These are phyloP conservation scores for Aspergillus pseudotamarii DNA, from an alignment of 2,329 filamentous ascomycete species.

Conservation along the genomic window DNA sequence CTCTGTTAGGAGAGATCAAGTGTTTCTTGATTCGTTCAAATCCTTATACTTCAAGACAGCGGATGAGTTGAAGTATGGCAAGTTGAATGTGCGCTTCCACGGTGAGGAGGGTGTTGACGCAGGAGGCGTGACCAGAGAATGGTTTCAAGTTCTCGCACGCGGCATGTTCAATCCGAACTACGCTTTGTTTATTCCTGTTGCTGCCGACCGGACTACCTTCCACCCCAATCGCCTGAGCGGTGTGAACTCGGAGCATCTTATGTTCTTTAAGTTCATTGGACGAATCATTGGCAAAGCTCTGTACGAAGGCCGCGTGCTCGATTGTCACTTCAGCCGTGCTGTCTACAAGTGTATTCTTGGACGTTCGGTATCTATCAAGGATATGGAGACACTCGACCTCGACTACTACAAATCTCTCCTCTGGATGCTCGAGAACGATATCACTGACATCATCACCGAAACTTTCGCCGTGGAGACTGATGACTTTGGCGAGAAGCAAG, in stretches of 20 bases:
- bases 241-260: conserved; percentile 91
- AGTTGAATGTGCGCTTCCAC: conserved; percentile 95
- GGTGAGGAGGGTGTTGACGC: conserved; percentile 98
- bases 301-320: conserved; percentile 91
- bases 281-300: conserved; percentile 97
- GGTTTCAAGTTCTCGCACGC: conserved; percentile 96
- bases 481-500: conserved; percentile 85
- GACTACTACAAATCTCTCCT: conserved; percentile 98
- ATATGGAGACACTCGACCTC: conserved; percentile 97
- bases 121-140: conserved; percentile 94
- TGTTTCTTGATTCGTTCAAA: conserved; percentile 98
- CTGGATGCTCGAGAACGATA: conserved; percentile 99
- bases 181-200: conserved; percentile 92
- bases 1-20: conserved; percentile 86
- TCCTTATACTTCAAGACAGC: conserved; percentile 96
- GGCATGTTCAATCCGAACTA: conserved; percentile 99
- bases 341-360: conserved; percentile 98
- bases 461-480: conserved; percentile 94
- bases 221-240: conserved; percentile 93
- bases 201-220: conserved; percentile 96
- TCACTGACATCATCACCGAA: conserved; percentile 95
- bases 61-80: conserved; percentile 98
- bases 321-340: conserved; percentile 98
- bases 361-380: conserved; percentile 94
- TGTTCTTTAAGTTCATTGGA: conserved; percentile 99